A percentile compares a stretch with the other conserved stretches of the same genome.
Evolutionary conservation across 139 green algal genomes (phyloP).

Genomic region (Picochlorum sp.): DNA sequence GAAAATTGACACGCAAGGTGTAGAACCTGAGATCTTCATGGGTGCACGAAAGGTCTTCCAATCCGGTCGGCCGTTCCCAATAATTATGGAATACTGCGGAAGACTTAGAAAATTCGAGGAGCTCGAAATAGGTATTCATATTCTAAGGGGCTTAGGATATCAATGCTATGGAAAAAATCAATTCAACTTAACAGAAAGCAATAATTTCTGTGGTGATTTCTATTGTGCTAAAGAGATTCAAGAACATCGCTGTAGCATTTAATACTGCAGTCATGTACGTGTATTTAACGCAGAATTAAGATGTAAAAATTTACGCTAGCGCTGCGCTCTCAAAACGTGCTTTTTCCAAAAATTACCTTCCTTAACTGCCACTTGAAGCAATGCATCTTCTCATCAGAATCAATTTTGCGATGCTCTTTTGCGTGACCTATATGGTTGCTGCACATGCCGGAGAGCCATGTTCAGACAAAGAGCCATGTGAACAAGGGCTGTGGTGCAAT

Average conservation of each 20-base stretch:
- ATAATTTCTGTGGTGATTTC: background rate
- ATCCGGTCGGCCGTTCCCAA: background rate
- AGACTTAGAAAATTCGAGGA: background rate
- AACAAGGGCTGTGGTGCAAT: no score
- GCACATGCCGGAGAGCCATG: no score
- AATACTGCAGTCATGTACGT: no score
- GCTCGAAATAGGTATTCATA: background rate
- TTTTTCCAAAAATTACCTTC: no score
- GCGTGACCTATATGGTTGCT: no score
- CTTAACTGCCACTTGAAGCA: no score
- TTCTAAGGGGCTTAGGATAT: background rate
- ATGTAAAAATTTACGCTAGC: no score
- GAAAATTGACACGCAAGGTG: background rate
- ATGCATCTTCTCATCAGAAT: no score
- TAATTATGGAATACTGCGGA: background rate
- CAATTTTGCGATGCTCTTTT: no score
- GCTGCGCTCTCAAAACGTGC: no score
- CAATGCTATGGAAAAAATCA: background rate
- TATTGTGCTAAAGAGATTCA: background rate
- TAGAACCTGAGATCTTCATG: background rate
- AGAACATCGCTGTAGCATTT: background rate
- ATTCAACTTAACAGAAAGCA: background rate
- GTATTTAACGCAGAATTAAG: no score
- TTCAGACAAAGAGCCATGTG: no score
- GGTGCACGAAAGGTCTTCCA: background rate